These are phyloP conservation scores for Pseudonitzschia multiseries DNA, from an alignment of 108 stramenopile genomes.

Conservation along the genomic window DNA sequence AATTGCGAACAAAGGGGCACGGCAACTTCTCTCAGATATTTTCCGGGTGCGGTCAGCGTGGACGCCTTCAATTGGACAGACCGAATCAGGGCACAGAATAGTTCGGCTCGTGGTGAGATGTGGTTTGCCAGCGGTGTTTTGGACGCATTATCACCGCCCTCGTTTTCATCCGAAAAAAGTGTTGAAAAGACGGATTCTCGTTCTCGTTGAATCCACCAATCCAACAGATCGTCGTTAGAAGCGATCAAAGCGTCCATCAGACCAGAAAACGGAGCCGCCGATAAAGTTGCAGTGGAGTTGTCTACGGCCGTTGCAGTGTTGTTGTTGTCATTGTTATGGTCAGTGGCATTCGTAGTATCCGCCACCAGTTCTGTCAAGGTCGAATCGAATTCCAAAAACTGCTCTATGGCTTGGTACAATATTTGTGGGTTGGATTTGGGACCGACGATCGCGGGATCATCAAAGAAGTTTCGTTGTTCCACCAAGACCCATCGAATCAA, in stretches of 20 bases:
- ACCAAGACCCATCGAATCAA: conserved; percentile 63
- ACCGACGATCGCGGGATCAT: conserved; percentile 57
- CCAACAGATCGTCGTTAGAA: conserved; percentile 49
- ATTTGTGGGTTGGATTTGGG: conserved; percentile 37
- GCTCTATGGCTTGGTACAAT: conserved; percentile 63
- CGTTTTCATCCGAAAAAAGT: conserved; percentile 37
- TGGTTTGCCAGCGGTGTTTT: conserved; percentile 27
- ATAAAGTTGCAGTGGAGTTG: not conserved
- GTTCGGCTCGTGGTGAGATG: conserved; percentile 60
- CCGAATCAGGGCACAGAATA: conserved; percentile 67
- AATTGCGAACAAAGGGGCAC: conserved; percentile 68
- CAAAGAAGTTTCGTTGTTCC: conserved; percentile 64
- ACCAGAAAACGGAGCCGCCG: conserved; percentile 22
- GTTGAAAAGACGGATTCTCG: conserved; percentile 59
- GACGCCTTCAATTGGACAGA: conserved; percentile 63
- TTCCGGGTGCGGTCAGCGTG: conserved; percentile 38
- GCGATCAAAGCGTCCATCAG: conserved; percentile 59
- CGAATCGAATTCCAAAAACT: conserved; percentile 71
- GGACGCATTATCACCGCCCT: conserved; percentile 9
- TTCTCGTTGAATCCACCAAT: conserved; percentile 79
- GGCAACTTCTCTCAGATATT: conserved; percentile 59
- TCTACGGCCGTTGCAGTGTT: conserved; percentile 15
- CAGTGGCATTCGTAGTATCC: not conserved
- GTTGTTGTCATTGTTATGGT: too few species aligned
- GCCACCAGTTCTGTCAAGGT: conserved; percentile 12